phyloP scores from a whole-genome alignment of 805 yeast genomes.

The Zygotorulaspora florentina region DNA sequence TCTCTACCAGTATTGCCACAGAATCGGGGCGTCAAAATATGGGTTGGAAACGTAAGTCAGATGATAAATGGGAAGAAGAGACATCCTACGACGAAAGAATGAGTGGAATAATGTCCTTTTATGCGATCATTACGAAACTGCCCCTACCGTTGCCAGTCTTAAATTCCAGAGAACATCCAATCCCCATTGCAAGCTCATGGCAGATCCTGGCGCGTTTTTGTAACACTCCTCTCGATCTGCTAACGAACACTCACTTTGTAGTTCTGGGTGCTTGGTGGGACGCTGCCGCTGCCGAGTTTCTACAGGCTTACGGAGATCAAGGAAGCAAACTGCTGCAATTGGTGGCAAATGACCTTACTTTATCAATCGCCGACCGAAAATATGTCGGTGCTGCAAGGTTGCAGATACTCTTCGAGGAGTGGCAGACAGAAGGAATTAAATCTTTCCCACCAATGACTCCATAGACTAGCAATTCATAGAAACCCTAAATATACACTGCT shows the following conservation, averaged over 20 bases:
- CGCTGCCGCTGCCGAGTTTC: conserved; percentile 57
- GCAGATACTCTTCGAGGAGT: conserved; percentile 74
- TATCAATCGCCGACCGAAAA: conserved; percentile 45
- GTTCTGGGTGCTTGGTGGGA: conserved; percentile 91
- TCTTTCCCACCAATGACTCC: conserved; percentile 36
- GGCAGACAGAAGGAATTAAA: conserved; percentile 49
- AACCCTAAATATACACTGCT: too few relatives aligned
- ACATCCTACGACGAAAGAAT: conserved; percentile 78
- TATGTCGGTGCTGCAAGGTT: conserved; percentile 79
- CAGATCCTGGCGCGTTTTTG: conserved; percentile 63
- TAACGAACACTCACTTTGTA: conserved; percentile 67
- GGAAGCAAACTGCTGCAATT: conserved; percentile 55
- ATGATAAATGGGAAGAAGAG: conserved; percentile 48
- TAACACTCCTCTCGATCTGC: conserved; percentile 47
- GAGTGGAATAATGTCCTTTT: conserved; percentile 79
- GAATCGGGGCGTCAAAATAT: conserved; percentile 75
- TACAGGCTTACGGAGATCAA: conserved; percentile 61
- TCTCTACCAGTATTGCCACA: conserved; percentile 65
- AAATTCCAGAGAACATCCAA: conserved; percentile 42
- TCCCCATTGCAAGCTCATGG: conserved; percentile 63
- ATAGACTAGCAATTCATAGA: background rate
- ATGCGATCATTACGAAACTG: conserved; percentile 65
- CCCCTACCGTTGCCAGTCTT: conserved; percentile 33
- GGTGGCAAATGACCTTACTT: conserved; percentile 50
- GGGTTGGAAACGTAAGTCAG: conserved; percentile 73